Conservation (phyloP, 768 basidiomycete genomes). For the Asterophora lycoperdoides region DNA sequence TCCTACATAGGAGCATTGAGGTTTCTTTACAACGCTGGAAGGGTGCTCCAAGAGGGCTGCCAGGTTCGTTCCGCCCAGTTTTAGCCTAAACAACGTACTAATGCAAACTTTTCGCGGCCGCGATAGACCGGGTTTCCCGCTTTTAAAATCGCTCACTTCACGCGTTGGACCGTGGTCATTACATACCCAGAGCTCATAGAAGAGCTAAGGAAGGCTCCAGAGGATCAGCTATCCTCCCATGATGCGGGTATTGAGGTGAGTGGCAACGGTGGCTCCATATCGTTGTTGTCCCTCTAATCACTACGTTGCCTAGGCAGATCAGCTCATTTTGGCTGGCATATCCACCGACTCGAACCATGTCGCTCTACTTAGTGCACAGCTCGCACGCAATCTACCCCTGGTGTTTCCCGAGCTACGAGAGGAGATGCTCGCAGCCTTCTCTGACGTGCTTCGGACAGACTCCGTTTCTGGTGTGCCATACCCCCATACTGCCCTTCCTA, state of each 20-base stretch:
- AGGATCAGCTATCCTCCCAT: background rate
- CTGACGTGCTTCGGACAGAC: background rate
- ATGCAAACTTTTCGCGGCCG: background rate
- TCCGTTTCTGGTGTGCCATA: background rate
- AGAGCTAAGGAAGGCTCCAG: constrained; percentile 17
- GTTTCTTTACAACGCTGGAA: constrained; percentile 12
- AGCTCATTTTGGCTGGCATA: background rate
- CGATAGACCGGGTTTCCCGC: background rate
- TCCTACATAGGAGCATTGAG: constrained; percentile 22
- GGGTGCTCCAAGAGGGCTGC: constrained; percentile 6
- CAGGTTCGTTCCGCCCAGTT: constrained; percentile 2
- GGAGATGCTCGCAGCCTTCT: constrained; percentile 6
- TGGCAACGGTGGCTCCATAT: background rate
- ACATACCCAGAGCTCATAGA: constrained; percentile 16
- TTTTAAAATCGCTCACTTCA: constrained; percentile 26
- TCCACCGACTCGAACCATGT: background rate
- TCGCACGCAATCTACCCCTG: constrained; percentile 11
- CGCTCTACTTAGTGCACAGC: constrained; percentile 6
- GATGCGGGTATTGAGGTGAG: background rate
- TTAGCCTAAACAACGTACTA: no score
- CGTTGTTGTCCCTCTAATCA: background rate
- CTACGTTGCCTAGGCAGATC: background rate
- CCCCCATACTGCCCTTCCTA: background rate
- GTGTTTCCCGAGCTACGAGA: constrained; percentile 9
- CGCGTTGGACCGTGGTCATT: constrained; percentile 22